phyloP scores from a whole-genome alignment of 345 rosid genomes.

The Rhodomyrtus tomentosa region DNA sequence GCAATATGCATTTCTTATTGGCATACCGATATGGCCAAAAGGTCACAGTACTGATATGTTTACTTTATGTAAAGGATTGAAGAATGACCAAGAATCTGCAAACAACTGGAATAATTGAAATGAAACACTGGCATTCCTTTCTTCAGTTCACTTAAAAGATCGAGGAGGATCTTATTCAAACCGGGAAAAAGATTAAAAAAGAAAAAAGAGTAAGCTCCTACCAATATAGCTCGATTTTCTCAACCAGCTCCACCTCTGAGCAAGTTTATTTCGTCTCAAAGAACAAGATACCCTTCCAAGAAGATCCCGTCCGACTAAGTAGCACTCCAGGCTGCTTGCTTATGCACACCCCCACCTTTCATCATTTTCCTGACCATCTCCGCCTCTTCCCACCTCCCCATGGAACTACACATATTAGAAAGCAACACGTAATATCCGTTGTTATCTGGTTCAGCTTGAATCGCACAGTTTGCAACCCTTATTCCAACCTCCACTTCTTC shows the following conservation, averaged over 20 bases:
- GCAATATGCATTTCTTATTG: neutral
- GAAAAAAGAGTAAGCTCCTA: neutral
- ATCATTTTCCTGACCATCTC: conserved; percentile 36
- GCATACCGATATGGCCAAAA: neutral
- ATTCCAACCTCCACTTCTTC: conserved; percentile 44
- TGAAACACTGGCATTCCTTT: neutral
- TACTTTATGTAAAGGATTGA: neutral
- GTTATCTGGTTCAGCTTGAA: conserved; percentile 40
- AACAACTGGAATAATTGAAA: neutral
- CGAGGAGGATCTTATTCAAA: neutral
- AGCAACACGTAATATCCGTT: conserved; percentile 51
- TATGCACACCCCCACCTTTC: conserved; percentile 39
- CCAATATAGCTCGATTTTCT: neutral
- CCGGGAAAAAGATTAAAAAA: neutral
- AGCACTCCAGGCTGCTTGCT: conserved; percentile 51
- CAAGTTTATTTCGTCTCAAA: neutral
- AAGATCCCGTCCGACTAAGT: conserved; percentile 4
- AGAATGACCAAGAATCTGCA: neutral
- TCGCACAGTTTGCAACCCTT: conserved; percentile 43
- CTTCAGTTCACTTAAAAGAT: neutral
- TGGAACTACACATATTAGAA: conserved; percentile 56
- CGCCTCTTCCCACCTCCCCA: conserved; percentile 51
- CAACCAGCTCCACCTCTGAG: neutral
- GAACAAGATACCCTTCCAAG: neutral
- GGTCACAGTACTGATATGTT: neutral